These are phyloP conservation scores for Mycena venus DNA, from an alignment of 768 basidiomycete genomes.

Conservation along the genomic window DNA sequence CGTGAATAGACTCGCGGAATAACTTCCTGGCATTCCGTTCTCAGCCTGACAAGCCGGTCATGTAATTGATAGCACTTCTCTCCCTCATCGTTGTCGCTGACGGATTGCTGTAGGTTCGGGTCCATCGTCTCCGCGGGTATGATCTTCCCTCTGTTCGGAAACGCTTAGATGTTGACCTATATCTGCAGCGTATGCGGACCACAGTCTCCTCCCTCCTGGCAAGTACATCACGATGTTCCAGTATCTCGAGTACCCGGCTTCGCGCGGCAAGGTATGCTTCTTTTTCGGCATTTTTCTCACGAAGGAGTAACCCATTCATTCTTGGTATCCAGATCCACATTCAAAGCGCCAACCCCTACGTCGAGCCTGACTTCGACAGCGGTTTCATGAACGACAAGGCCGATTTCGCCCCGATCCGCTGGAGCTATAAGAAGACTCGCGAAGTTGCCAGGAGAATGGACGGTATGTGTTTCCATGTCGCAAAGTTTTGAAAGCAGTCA, in stretches of 20 bases:
- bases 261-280: slow-evolving; percentile 71
- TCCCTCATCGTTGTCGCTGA: background rate
- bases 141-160: background rate
- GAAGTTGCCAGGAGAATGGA: slow-evolving; percentile 82
- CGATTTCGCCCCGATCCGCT: slow-evolving; percentile 81
- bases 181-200: slow-evolving; percentile 74
- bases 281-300: no score
- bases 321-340: slow-evolving; percentile 66
- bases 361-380: slow-evolving; percentile 73
- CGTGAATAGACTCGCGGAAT: background rate
- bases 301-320: no score
- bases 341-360: slow-evolving; percentile 69
- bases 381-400: slow-evolving; percentile 87
- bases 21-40: background rate
- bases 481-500: background rate
- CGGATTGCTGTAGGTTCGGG: slow-evolving; percentile 59
- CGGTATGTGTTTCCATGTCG: slow-evolving; percentile 49
- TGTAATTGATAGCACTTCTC: slow-evolving; percentile 49
- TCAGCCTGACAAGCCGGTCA: slow-evolving; percentile 79
- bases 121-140: slow-evolving; percentile 74
- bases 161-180: background rate
- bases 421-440: slow-evolving; percentile 85
- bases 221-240: slow-evolving; percentile 85
- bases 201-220: slow-evolving; percentile 76
- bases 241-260: slow-evolving; percentile 81